phyloP scores from a whole-genome alignment of 2,329 filamentous ascomycete species.

The Paraphaeosphaeria sporulosa region DNA sequence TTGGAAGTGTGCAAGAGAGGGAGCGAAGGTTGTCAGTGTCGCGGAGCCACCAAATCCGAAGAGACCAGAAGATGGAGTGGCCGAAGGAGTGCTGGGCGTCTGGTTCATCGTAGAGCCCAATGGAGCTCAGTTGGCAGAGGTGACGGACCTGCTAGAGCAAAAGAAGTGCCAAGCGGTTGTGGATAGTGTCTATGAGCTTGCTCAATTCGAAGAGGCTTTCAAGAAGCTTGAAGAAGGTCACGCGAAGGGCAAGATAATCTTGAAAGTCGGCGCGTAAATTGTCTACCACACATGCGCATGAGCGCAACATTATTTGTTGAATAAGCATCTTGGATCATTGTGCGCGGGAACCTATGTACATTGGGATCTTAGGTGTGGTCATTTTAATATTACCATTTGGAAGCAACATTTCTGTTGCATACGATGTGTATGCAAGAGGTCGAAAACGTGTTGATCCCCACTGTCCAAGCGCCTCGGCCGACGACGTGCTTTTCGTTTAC shows the following conservation, averaged over 20 bases:
- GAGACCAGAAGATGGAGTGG: constrained; percentile 39
- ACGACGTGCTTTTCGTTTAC: constrained; percentile 1
- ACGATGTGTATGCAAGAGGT: background rate
- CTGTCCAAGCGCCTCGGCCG: background rate
- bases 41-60: constrained; percentile 43
- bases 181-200: constrained; percentile 53
- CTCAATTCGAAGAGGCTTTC: constrained; percentile 52
- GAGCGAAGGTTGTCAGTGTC: constrained; percentile 51
- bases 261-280: constrained; percentile 18
- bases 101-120: constrained; percentile 55
- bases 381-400: background rate
- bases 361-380: background rate
- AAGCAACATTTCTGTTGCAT: background rate
- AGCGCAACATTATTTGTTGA: background rate
- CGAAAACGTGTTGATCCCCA: background rate
- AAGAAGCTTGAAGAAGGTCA: constrained; percentile 50
- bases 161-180: constrained; percentile 47
- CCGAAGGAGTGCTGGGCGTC: constrained; percentile 39
- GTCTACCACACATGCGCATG: background rate
- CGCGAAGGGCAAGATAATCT: constrained; percentile 36
- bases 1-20: constrained; percentile 52
- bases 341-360: background rate
- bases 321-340: background rate
- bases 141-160: constrained; percentile 51
- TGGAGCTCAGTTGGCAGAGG: constrained; percentile 46